Base-by-base conservation (phyloP, 2,329 filamentous ascomycete genomes). In the Emericellopsis cladophorae region DNA sequence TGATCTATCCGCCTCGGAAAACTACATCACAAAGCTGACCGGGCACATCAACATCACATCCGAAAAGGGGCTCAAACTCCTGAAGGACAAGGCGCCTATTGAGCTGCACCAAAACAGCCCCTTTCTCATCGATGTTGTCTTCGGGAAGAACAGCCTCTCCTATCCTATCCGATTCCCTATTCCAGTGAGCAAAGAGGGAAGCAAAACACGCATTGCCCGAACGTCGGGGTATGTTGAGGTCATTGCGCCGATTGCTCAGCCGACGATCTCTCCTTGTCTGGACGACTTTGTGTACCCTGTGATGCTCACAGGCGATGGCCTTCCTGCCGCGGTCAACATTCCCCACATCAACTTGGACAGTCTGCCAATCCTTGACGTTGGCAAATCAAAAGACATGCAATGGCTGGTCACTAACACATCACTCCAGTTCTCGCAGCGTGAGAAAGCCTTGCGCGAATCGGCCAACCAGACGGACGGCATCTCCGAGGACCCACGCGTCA, bases 141-240 rank as follows among this genome's bases (percentile, higher is more conserved):
- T 70, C 42, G 61, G 53, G 4, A 44, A 58, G 3, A 40, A 49
- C 3, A 39, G 46, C 9, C 46, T 61, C 2, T 42, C 61, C 2
- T 57, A 53, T 7, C 49, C 59, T 2, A 36, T 69, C 2, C 52
- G 48, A 2, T 73, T 66, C 40, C 64, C 65, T 0, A 40, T 56
- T 0, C 66, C 67, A 0, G 51, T 72, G 9, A 49, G 51, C 12
- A 54, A 56, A 12, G 51, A 55, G 4, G 51, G 49, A 8, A 55
- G 54, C 46, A 62, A 51, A 43, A 63, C 56, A 2, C 61, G 63
- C 11, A 54, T 72, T 21, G 66, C 63, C 31, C 61, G 67, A 26
- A 65, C 53, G 18, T 65, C 66, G 2, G 51, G 52, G 9, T 70
- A 67, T 44, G 48, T 72, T 24, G 67, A 72, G 44, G 49, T 72